Conservation (phyloP, 2,329 filamentous ascomycete species). For the Diaporthe sp. region DNA sequence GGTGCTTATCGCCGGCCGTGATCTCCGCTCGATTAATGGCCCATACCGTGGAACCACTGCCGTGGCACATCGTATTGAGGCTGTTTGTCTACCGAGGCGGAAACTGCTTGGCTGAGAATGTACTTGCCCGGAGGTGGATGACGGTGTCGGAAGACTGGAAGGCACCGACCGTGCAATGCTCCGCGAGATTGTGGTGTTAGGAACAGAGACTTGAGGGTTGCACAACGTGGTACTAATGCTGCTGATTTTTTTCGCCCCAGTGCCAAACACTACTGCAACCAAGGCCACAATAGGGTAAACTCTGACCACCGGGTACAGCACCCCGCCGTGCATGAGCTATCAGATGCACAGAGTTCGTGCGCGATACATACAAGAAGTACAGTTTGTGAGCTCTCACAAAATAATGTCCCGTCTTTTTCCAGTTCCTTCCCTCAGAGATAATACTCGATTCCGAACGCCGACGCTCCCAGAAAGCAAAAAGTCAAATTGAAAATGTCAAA, state of each 20-base stretch:
- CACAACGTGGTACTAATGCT: constrained; percentile 14
- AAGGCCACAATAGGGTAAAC: background rate
- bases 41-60: background rate
- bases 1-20: background rate
- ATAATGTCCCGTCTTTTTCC: background rate
- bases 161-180: background rate
- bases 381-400: constrained; percentile 15
- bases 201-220: background rate
- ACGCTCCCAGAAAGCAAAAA: constrained; percentile 6
- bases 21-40: background rate
- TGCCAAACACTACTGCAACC: background rate
- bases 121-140: background rate
- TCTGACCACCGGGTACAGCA: constrained; percentile 9
- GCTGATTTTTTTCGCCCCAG: background rate
- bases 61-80: constrained; percentile 1
- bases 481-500: background rate
- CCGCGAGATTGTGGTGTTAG: background rate
- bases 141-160: background rate
- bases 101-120: background rate
- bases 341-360: background rate
- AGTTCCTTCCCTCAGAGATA: background rate
- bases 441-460: background rate
- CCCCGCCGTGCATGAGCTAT: background rate
- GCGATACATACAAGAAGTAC: background rate
- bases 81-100: background rate